phyloP scores from a whole-genome alignment of 257 asterid genomes.

The Solanum medicagineum region DNA sequence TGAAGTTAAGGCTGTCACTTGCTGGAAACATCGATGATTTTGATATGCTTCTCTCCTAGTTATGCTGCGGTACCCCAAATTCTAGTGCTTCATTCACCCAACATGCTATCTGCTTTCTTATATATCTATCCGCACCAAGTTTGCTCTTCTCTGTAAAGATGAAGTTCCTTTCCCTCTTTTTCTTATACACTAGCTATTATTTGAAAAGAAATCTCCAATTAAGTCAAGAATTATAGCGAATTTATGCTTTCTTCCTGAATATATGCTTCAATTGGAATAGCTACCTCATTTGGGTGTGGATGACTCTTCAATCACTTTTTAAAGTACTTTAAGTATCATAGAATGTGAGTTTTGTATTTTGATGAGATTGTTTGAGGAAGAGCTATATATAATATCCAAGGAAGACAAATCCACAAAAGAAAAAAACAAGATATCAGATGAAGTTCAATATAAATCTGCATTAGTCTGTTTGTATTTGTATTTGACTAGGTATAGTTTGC shows the following conservation, averaged over 20 bases:
- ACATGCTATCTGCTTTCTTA: neutral
- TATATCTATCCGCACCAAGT: neutral
- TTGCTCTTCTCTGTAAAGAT: neutral
- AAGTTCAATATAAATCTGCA: neutral
- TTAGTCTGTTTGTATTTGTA: neutral
- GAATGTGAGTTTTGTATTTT: neutral
- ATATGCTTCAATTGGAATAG: neutral
- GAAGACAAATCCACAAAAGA: neutral
- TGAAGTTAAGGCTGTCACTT: neutral
- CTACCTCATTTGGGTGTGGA: neutral
- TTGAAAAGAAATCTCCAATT: neutral
- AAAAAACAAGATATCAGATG: neutral
- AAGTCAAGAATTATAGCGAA: neutral
- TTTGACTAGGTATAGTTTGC: neutral
- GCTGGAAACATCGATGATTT: neutral
- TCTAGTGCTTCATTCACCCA: neutral
- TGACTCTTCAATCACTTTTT: neutral
- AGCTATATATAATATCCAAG: neutral
- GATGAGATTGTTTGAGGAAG: neutral
- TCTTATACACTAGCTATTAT: neutral
- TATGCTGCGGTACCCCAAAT: neutral
- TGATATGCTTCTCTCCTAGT: neutral
- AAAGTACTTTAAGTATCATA: neutral
- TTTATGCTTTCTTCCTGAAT: neutral
- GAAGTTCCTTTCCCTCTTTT: neutral